A percentile compares a stretch with the other conserved stretches of the same genome.
Conservation (phyloP, 2,329 filamentous ascomycete species). For the Fusarium cicatricum region DNA sequence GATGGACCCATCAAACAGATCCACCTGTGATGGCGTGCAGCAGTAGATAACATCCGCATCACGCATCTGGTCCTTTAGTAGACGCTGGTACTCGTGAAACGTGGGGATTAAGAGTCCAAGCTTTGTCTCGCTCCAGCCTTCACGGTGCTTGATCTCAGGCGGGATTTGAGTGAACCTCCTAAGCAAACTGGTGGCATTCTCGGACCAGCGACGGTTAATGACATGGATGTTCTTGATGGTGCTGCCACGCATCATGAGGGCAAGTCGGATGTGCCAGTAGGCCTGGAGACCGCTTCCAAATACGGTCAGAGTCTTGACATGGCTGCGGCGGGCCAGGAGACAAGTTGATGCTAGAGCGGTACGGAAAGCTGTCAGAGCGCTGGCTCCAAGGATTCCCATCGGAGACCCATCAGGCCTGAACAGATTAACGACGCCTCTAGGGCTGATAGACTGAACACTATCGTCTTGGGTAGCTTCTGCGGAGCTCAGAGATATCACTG, state of each 20-base stretch:
- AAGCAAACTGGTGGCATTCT: constrained; percentile 62
- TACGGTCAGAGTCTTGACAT: constrained; percentile 78
- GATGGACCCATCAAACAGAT: constrained; percentile 77
- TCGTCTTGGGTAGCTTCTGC: constrained; percentile 44
- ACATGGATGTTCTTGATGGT: constrained; percentile 84
- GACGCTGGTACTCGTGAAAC: constrained; percentile 72
- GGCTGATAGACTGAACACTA: constrained; percentile 50
- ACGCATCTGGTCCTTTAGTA: constrained; percentile 75
- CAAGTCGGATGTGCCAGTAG: constrained; percentile 91
- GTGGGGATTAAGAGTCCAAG: constrained; percentile 74
- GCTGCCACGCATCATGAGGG: constrained; percentile 73
- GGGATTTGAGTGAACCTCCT: constrained; percentile 57
- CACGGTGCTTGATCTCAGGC: constrained; percentile 55
- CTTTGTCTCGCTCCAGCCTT: constrained; percentile 72
- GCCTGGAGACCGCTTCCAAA: constrained; percentile 92
- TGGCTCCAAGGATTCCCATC: constrained; percentile 74
- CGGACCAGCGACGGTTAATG: constrained; percentile 76
- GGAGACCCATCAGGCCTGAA: constrained; percentile 69
- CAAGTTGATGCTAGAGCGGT: constrained; percentile 77
- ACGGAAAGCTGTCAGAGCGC: constrained; percentile 80
- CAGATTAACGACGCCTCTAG: constrained; percentile 74
- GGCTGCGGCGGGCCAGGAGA: constrained; percentile 69
- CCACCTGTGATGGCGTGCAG: constrained; percentile 78
- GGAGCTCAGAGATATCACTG: constrained; percentile 70
- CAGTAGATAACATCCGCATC: constrained; percentile 86